A percentile compares a stretch with the other conserved stretches of the same genome.
Evolutionary conservation across 495 filamentous ascomycete genomes (phyloP).

Genomic region (Penicillium odoratum): DNA sequence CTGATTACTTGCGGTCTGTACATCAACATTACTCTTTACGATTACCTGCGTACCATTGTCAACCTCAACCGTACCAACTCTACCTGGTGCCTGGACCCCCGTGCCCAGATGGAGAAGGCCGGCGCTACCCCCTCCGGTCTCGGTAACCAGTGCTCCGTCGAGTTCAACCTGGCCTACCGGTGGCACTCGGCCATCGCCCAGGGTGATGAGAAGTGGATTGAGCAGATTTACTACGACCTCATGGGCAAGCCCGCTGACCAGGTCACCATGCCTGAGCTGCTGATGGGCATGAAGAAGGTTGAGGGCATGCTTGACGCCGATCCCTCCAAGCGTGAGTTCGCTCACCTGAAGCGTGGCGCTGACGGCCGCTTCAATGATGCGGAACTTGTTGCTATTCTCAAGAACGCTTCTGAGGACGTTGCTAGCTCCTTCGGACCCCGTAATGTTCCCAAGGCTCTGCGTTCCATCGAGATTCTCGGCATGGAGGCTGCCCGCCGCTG

Average conservation of each 20-base stretch:
- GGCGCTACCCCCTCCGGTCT: constrained; percentile 63
- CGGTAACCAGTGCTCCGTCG: constrained; percentile 69
- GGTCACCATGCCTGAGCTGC: constrained; percentile 51
- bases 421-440: constrained; percentile 59
- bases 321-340: constrained; percentile 59
- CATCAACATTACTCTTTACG: constrained; percentile 79
- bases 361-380: constrained; percentile 63
- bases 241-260: constrained; percentile 58
- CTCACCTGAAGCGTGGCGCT: constrained; percentile 50
- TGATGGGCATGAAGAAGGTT: constrained; percentile 52
- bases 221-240: constrained; percentile 53
- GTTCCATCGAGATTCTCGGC: constrained; percentile 59
- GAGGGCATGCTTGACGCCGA: constrained; percentile 52
- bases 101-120: constrained; percentile 47
- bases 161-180: constrained; percentile 73
- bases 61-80: constrained; percentile 76
- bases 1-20: constrained; percentile 80
- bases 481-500: constrained; percentile 62
- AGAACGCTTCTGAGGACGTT: constrained; percentile 59
- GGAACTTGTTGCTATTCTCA: constrained; percentile 61
- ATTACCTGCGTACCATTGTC: constrained; percentile 83
- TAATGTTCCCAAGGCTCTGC: constrained; percentile 59
- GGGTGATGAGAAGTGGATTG: constrained; percentile 66
- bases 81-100: constrained; percentile 69
- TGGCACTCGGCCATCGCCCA: constrained; percentile 68